A percentile compares a stretch with the other conserved stretches of the same genome.
These are phyloP conservation scores for Austroboletus eburneus DNA, from an alignment of 768 basidiomycete genomes.

Conservation along the genomic window DNA sequence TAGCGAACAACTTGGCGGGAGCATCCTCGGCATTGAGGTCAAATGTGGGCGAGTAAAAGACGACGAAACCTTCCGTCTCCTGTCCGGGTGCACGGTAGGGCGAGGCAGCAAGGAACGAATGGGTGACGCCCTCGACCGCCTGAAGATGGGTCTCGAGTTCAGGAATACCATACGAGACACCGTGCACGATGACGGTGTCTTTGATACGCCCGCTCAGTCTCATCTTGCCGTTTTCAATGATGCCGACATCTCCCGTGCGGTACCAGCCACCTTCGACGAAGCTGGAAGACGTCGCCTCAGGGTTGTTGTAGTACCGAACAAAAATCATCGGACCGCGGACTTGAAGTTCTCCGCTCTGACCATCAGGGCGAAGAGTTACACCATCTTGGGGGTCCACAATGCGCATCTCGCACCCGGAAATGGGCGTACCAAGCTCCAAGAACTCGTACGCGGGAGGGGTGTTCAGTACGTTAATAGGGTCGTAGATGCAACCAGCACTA, in stretches of 20 bases:
- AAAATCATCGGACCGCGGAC: conserved; percentile 39
- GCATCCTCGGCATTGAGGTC: too few species aligned
- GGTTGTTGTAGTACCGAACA: conserved; percentile 46
- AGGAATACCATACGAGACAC: too few species aligned
- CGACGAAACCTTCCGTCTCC: conserved; percentile 38
- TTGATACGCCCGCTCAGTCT: conserved; percentile 8
- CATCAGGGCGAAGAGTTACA: conserved; percentile 21
- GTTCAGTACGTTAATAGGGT: conserved; percentile 25
- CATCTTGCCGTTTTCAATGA: conserved; percentile 32
- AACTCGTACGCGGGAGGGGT: conserved; percentile 28
- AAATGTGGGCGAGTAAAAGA: conserved; percentile 32
- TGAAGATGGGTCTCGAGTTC: conserved; percentile 34
- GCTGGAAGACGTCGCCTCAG: conserved; percentile 41
- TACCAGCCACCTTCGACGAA: conserved; percentile 53
- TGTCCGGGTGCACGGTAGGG: conserved; percentile 34
- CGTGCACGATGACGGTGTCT: too few species aligned
- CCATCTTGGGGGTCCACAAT: conserved; percentile 30
- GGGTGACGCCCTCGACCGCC: conserved; percentile 31
- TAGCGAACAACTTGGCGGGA: too few species aligned
- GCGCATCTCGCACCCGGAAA: conserved; percentile 34
- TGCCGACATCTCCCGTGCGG: conserved; percentile 55
- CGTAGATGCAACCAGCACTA: conserved; percentile 40
- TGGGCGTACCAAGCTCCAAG: conserved; percentile 34
- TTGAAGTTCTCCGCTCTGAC: conserved; percentile 38
- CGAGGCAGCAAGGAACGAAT: conserved; percentile 32